Evolutionary conservation across 768 basidiomycete species (phyloP).

Genomic region (Podaxis sp.): DNA sequence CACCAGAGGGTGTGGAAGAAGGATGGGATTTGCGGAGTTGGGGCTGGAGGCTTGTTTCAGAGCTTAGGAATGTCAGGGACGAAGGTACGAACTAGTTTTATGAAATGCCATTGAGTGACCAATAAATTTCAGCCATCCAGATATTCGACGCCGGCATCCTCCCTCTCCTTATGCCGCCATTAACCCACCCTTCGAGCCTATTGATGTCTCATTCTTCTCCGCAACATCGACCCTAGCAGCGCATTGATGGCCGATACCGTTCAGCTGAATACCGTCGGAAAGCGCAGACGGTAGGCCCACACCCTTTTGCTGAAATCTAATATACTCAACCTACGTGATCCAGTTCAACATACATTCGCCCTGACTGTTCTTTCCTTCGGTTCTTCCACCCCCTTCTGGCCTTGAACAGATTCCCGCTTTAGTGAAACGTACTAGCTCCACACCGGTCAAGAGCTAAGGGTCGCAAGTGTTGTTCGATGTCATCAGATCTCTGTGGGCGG

Average conservation of each 20-base stretch:
- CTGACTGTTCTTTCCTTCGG: conserved; percentile 48
- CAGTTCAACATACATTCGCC: conserved; percentile 46
- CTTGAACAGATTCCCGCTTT: conserved; percentile 74
- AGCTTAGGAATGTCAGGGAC: conserved; percentile 70
- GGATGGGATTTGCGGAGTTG: conserved; percentile 72
- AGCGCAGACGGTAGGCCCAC: conserved; percentile 61
- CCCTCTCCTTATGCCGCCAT: conserved; percentile 57
- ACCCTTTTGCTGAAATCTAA: background rate
- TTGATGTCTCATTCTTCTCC: conserved; percentile 38
- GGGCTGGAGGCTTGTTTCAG: conserved; percentile 76
- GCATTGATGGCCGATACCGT: conserved; percentile 77
- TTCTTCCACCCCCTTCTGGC: conserved; percentile 36
- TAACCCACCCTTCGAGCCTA: conserved; percentile 51
- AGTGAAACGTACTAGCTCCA: conserved; percentile 73
- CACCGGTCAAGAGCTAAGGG: conserved; percentile 86
- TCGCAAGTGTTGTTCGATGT: conserved; percentile 87
- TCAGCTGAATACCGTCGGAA: conserved; percentile 84
- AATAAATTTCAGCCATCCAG: conserved; percentile 43
- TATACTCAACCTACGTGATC: background rate
- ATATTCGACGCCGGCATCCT: conserved; percentile 64
- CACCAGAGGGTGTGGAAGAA: conserved; percentile 39
- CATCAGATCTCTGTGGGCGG: conserved; percentile 71
- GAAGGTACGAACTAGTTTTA: conserved; percentile 49
- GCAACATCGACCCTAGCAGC: conserved; percentile 15
- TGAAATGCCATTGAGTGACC: background rate